Base-by-base conservation (phyloP, 805 yeast species). In the Lipomyces spencermartinsiae region DNA sequence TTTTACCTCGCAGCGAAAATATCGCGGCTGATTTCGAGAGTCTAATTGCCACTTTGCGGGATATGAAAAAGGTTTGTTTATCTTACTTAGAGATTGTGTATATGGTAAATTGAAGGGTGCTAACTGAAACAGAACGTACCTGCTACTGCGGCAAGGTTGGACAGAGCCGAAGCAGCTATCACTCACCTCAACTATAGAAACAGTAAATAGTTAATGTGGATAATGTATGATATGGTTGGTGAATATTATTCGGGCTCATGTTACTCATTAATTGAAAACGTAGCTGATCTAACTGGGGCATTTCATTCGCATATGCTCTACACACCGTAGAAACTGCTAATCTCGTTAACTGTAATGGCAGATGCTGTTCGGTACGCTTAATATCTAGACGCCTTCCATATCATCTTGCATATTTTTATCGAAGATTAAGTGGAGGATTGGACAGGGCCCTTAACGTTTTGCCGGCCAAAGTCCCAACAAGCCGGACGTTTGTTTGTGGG, bases 141-240 rank as follows among this genome's bases (percentile, higher is more conserved):
- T 19, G 61, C 46, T 10, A 39, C 71, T 5, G 29, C 54, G 14
- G 33, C 68, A 16, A 68, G 65, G 51, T 31, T 62, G 25, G 68
- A 67, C 25, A 43, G 69, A 62, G 71, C 71, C 2, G 71, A 64
- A 19, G 69, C 62, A 37, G 70, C 65, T 1, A 22, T 67, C 19
- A 22, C 63, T 7, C 66, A 67, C 54, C 34, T 66, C 39, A 64
- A 54, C 31, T 31, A 53, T 25, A 53, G 14, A 31, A 31, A 12
- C 34, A 53, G 31, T 12, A 53, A 53, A 25, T 53, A 53, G 34
- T 5, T 49, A 9, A 49, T n/a, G 54, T 49, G 4, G 49, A 19
- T 53, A 5, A 16, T 53, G 56, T 53, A 53, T 25, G 56, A 53
- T 53, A 25, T 4, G 7, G 16, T 53, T n/a, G 22, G 25, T 16